Evolutionary conservation across 2,329 filamentous ascomycete genomes (phyloP).

Genomic region (Spiromastix sp.): DNA sequence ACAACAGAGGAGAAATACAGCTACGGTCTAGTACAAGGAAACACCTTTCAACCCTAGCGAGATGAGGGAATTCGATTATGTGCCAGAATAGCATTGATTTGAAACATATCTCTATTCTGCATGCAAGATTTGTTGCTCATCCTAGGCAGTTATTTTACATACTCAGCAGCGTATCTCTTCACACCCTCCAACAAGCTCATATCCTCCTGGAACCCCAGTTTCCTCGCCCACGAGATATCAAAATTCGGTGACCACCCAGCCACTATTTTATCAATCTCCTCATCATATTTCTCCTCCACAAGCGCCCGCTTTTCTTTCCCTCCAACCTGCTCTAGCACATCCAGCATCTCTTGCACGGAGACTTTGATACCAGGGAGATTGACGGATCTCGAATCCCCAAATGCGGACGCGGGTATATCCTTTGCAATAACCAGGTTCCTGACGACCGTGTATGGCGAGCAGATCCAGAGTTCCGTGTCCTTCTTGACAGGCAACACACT

Average conservation of each 20-base stretch:
- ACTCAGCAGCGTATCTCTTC: constrained; percentile 25
- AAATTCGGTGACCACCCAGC: constrained; percentile 51
- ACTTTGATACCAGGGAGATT: constrained; percentile 47
- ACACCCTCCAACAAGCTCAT: constrained; percentile 32
- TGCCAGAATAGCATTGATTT: too few species aligned
- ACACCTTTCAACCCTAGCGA: too few species aligned
- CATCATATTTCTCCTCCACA: constrained; percentile 46
- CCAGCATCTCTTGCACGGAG: constrained; percentile 50
- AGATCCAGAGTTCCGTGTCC: constrained; percentile 48
- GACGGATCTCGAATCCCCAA: constrained; percentile 43
- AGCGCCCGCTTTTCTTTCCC: constrained; percentile 44
- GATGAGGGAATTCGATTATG: too few species aligned
- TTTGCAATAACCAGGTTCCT: constrained; percentile 45
- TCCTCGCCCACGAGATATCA: constrained; percentile 43
- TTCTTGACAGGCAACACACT: constrained; percentile 41
- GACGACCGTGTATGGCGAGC: constrained; percentile 44
- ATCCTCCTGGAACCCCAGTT: constrained; percentile 37
- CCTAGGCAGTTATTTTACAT: constrained; percentile 20
- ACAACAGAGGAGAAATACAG: too few species aligned
- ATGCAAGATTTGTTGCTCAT: too few species aligned
- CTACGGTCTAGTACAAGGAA: too few species aligned
- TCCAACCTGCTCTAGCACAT: constrained; percentile 46
- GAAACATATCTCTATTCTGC: too few species aligned
- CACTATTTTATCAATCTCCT: constrained; percentile 46
- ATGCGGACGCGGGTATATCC: constrained; percentile 39